Conservation (phyloP, 768 basidiomycete species). For the Dacryopinax primogenitus region DNA sequence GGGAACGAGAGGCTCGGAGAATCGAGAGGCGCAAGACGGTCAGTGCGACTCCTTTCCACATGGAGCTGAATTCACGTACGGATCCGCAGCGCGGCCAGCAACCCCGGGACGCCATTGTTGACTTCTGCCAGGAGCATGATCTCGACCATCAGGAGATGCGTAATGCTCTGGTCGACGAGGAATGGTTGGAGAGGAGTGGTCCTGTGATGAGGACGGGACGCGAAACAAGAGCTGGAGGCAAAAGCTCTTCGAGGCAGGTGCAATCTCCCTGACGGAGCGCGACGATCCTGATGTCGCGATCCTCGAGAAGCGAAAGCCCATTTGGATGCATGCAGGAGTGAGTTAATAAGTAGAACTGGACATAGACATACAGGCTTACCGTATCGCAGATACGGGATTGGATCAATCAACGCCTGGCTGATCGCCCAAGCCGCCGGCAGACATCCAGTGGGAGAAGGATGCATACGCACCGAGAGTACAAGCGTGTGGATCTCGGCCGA, state of each 20-base stretch:
- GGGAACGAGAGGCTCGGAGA: neutral
- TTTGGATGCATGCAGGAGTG: neutral
- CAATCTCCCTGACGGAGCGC: neutral
- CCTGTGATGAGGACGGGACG: neutral
- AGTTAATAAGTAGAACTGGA: neutral
- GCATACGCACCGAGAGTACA: neutral
- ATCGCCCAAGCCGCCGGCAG: neutral
- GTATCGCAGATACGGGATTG: neutral
- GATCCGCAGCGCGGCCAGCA: neutral
- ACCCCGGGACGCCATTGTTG: neutral
- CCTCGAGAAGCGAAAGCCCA: neutral
- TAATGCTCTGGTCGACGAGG: neutral
- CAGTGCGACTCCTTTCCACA: neutral
- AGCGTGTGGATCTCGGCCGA: neutral
- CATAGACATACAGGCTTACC: neutral
- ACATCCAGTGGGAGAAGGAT: neutral
- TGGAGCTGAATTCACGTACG: neutral
- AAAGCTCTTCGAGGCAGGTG: neutral
- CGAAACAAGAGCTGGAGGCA: neutral
- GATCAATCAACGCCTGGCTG: neutral
- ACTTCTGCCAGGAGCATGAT: neutral
- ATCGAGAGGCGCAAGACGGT: neutral
- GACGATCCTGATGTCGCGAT: neutral
- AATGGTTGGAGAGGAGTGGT: neutral
- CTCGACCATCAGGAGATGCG: neutral